Evolutionary conservation across 805 yeast species (phyloP).

Genomic region (Yamadazyma paraphyllophila): DNA sequence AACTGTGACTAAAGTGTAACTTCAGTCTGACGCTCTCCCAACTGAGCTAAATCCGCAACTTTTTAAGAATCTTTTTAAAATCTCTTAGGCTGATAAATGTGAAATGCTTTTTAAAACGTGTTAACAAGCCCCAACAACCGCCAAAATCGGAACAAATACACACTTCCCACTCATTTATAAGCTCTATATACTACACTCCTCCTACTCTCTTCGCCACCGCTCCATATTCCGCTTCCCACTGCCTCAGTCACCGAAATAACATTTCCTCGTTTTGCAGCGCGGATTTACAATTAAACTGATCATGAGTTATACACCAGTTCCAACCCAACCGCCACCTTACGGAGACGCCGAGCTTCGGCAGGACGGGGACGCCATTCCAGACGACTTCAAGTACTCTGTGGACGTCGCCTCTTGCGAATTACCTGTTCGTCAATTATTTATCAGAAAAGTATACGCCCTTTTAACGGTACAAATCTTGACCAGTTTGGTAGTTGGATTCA

Average conservation of each 20-base stretch:
- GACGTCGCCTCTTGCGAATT: conserved; percentile 76
- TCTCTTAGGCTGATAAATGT: too few relatives aligned
- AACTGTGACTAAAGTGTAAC: conserved; percentile 29
- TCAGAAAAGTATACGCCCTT: conserved; percentile 76
- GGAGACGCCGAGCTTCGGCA: conserved; percentile 19
- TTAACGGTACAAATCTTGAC: conserved; percentile 60
- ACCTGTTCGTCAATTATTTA: conserved; percentile 69
- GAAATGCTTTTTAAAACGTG: too few relatives aligned
- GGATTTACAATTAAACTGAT: background rate
- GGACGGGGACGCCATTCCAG: conserved; percentile 46
- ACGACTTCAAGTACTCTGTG: conserved; percentile 81
- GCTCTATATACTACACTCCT: too few relatives aligned
- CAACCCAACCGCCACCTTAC: conserved; percentile 13
- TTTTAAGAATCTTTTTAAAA: conserved; percentile 52
- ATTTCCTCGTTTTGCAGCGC: background rate
- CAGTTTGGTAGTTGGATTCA: conserved; percentile 57
- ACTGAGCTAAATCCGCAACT: conserved; percentile 34
- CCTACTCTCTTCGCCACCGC: too few relatives aligned
- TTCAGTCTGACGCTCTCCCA: conserved; percentile 40
- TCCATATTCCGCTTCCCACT: too few relatives aligned
- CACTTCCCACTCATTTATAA: too few relatives aligned
- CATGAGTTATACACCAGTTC: conserved; percentile 12
- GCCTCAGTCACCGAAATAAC: too few relatives aligned
- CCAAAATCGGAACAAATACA: too few relatives aligned
- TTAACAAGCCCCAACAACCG: too few relatives aligned